Evolutionary conservation across 2,329 filamentous ascomycete genomes (phyloP).

Genomic region (Beauveria medogensis): DNA sequence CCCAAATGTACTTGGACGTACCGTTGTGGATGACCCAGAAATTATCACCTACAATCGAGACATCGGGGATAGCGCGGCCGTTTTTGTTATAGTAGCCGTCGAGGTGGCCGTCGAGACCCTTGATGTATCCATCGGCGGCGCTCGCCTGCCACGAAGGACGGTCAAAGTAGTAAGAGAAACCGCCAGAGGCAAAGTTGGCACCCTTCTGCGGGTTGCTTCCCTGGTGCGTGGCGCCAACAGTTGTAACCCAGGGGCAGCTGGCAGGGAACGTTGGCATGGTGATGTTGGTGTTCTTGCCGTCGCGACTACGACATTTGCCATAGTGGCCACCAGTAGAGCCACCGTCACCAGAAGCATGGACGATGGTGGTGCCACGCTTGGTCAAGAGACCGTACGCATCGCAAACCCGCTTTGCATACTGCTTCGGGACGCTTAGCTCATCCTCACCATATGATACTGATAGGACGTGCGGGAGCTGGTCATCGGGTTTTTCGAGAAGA

Average conservation of each 20-base stretch:
- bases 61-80: conserved; percentile 38
- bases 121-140: conserved; percentile 30
- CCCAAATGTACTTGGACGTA: conserved; percentile 19
- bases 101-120: conserved; percentile 34
- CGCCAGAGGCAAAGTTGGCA: conserved; percentile 30
- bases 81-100: conserved; percentile 33
- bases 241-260: conserved; percentile 28
- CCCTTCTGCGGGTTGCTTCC: conserved; percentile 27
- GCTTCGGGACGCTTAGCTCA: conserved; percentile 23
- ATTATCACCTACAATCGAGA: conserved; percentile 44
- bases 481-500: conserved; percentile 28
- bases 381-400: conserved; percentile 25
- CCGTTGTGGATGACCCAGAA: conserved; percentile 25
- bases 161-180: conserved; percentile 39
- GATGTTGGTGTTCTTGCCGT: conserved; percentile 44
- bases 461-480: conserved; percentile 25
- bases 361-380: conserved; percentile 21
- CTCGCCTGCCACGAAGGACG: conserved; percentile 33
- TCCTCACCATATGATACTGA: conserved; percentile 28
- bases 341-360: conserved; percentile 22
- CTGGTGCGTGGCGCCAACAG: conserved; percentile 31
- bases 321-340: conserved; percentile 16
- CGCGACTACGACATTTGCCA: conserved; percentile 39
- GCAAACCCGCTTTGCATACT: conserved; percentile 24
- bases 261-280: conserved; percentile 50